Conservation (phyloP, 169 alveolate species). For the Eimeria zaria region DNA sequence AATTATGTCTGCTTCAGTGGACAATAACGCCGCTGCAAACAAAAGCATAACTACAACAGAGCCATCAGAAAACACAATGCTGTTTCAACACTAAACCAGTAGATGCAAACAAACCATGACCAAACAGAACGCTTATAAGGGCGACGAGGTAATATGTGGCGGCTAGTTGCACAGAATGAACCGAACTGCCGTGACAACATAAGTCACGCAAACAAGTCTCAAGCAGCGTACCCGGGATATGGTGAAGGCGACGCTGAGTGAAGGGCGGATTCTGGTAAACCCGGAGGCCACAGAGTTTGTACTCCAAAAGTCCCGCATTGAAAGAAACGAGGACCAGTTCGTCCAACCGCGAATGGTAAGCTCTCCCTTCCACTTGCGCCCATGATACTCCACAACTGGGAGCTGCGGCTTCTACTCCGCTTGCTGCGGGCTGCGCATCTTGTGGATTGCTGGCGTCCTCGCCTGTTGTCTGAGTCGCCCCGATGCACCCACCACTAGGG, state of each 20-base stretch:
- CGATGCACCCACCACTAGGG: neutral
- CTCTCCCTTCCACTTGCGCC: slow-evolving; percentile 26
- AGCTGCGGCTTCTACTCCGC: slow-evolving; percentile 27
- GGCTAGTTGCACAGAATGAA: neutral
- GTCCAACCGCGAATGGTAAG: slow-evolving; percentile 82
- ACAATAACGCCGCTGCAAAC: slow-evolving; percentile 88
- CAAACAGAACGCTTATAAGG: neutral
- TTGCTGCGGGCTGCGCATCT: slow-evolving; percentile 34
- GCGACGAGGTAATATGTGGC: neutral
- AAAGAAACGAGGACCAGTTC: slow-evolving; percentile 91
- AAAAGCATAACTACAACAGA: neutral
- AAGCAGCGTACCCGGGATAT: slow-evolving; percentile 89
- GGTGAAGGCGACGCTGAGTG: slow-evolving; percentile 91
- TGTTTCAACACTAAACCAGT: neutral
- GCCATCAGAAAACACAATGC: neutral
- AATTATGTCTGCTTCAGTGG: slow-evolving; percentile 93
- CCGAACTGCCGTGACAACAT: neutral
- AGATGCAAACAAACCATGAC: neutral
- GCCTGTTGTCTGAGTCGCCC: neutral
- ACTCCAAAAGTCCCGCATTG: slow-evolving; percentile 95
- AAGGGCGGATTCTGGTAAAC: slow-evolving; percentile 95
- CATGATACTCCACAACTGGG: neutral
- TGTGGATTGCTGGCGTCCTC: neutral
- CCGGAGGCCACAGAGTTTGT: slow-evolving; percentile 92
- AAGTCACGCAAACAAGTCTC: neutral